These are phyloP conservation scores for Wallacemonas sp. DNA, from an alignment of 208 protist genomes.

Conservation along the genomic window DNA sequence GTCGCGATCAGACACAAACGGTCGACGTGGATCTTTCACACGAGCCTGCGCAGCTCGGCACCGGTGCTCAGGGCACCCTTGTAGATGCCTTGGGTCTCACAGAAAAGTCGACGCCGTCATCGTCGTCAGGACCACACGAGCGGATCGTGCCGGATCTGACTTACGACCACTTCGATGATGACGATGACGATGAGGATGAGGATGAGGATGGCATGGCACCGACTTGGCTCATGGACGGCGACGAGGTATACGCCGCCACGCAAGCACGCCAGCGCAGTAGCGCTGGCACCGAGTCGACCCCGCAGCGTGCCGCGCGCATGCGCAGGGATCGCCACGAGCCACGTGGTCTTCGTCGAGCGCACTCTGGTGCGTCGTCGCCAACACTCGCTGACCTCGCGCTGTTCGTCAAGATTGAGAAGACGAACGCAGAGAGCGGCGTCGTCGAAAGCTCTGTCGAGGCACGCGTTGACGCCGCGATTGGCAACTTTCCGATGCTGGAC, in stretches of 20 bases:
- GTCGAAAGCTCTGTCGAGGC: not conserved
- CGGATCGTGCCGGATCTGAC: too few relatives aligned
- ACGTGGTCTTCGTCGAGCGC: too few relatives aligned
- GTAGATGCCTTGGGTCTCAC: too few relatives aligned
- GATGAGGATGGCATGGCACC: constrained; percentile 6
- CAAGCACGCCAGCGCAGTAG: not conserved
- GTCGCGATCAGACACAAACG: too few relatives aligned
- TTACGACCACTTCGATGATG: not conserved
- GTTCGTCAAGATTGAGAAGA: not conserved
- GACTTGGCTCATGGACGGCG: constrained; percentile 8
- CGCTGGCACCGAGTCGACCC: not conserved
- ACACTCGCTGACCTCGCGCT: constrained; percentile 1
- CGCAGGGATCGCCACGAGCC: too few relatives aligned
- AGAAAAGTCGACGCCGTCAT: too few relatives aligned
- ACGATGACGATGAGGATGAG: constrained; percentile 3
- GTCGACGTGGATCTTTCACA: too few relatives aligned
- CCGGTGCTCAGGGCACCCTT: too few relatives aligned
- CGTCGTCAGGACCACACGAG: not conserved
- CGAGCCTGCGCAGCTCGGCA: too few relatives aligned
- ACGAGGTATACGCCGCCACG: constrained; percentile 5
- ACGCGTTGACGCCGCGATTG: not conserved
- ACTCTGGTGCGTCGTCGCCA: too few relatives aligned
- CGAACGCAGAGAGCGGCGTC: not conserved
- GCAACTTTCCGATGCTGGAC: constrained; percentile 3
- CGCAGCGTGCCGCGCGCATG: too few relatives aligned